phyloP scores from a whole-genome alignment of 2,329 filamentous ascomycete species.

The Hypoxylon sp. region DNA sequence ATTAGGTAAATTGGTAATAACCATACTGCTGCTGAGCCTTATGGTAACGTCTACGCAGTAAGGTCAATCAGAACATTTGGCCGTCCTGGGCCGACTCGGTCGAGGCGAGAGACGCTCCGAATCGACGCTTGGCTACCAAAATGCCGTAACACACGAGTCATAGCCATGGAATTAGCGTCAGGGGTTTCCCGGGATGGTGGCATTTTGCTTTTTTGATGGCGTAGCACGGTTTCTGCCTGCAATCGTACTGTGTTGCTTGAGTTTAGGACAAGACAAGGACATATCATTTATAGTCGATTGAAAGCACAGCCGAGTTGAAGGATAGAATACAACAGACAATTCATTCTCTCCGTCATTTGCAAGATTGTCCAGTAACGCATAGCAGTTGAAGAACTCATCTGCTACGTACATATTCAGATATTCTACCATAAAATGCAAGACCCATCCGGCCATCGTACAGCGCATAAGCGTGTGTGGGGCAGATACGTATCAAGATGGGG shows the following conservation, averaged over 20 bases:
- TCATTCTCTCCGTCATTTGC: no score
- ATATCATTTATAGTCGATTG: conserved; percentile 4
- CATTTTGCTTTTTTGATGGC: conserved; percentile 25
- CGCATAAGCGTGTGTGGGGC: conserved; percentile 21
- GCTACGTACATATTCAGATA: no score
- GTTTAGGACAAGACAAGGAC: conserved; percentile 1
- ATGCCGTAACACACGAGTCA: conserved; percentile 36
- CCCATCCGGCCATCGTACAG: not conserved
- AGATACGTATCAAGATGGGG: conserved; percentile 12
- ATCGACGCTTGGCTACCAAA: conserved; percentile 34
- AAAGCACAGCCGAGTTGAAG: no score
- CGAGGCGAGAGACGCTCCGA: conserved; percentile 34
- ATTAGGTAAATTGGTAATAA: no score
- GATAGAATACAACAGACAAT: no score
- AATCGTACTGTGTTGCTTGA: not conserved
- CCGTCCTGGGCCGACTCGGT: conserved; percentile 15
- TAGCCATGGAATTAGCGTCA: conserved; percentile 35
- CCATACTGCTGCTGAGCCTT: no score
- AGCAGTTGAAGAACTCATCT: conserved; percentile 11
- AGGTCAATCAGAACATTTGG: not conserved
- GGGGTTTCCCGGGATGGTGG: conserved; percentile 26
- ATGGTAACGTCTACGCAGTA: no score
- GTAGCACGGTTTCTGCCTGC: conserved; percentile 26
- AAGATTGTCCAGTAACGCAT: not conserved
- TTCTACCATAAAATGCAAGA: no score